Percentiles rank a stretch among this genome's conserved stretches.
Conservation (phyloP, 495 filamentous ascomycete genomes). For the Trypethelium eluteriae region DNA sequence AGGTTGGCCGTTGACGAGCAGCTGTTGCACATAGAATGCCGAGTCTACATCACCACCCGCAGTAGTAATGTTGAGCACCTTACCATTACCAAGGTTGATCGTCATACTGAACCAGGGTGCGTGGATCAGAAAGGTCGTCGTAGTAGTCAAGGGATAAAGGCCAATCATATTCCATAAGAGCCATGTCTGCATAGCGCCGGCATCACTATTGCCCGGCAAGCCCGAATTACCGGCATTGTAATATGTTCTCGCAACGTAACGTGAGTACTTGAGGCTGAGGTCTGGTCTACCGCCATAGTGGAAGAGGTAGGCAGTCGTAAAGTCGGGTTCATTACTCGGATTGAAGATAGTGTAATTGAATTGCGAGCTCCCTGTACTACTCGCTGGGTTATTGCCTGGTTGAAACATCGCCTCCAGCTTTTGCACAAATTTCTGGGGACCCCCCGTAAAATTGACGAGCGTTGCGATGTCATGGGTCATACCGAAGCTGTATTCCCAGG, state of each 20-base stretch:
- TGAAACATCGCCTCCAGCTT: conserved; percentile 58
- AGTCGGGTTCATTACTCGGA: conserved; percentile 62
- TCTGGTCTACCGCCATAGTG: conserved; percentile 59
- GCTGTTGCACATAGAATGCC: conserved; percentile 49
- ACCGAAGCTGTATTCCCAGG: conserved; percentile 65
- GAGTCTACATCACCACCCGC: conserved; percentile 42
- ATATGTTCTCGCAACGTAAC: conserved; percentile 48
- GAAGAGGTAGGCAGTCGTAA: conserved; percentile 64
- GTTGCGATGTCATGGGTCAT: conserved; percentile 59
- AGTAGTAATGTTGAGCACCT: conserved; percentile 49
- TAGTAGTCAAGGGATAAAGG: conserved; percentile 57
- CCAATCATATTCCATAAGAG: conserved; percentile 65
- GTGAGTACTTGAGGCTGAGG: conserved; percentile 48
- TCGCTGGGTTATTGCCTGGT: conserved; percentile 37
- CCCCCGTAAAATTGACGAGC: conserved; percentile 52
- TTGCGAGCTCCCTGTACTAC: conserved; percentile 33
- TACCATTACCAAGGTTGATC: conserved; percentile 49
- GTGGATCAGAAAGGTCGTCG: conserved; percentile 57
- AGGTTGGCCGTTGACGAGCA: conserved; percentile 43
- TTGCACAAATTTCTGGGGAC: conserved; percentile 47
- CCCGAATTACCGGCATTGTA: conserved; percentile 42
- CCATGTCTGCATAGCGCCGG: conserved; percentile 64
- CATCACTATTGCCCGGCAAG: conserved; percentile 61
- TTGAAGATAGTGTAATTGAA: conserved; percentile 57
- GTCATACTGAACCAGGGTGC: conserved; percentile 59